Evolutionary conservation across 495 filamentous ascomycete genomes (phyloP).

Genomic region (Aspergillus saccharolyticus): DNA sequence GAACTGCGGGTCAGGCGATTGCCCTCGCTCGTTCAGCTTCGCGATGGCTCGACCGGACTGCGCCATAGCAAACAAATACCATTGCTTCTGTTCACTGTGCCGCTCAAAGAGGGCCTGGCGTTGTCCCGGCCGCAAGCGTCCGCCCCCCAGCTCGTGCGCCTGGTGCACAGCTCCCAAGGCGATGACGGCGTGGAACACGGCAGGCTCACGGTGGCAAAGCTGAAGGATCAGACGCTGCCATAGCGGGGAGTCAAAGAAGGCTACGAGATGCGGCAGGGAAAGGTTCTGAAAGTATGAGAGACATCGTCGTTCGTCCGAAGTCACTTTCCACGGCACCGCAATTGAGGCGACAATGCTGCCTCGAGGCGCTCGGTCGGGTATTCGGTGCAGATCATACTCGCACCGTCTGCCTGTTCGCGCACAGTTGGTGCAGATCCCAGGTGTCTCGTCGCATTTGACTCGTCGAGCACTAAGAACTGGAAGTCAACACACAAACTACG

Average conservation of each 20-base stretch:
- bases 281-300: conserved; percentile 9
- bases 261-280: not conserved
- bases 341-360: not conserved
- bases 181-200: conserved; percentile 18
- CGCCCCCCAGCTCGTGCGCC: conserved; percentile 7
- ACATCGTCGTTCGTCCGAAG: conserved; percentile 9
- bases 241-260: conserved; percentile 6
- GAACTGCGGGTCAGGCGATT: conserved; percentile 15
- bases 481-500: not conserved
- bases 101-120: too few species aligned
- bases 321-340: not conserved
- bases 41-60: conserved; percentile 12
- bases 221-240: conserved; percentile 3
- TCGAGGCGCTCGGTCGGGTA: not conserved
- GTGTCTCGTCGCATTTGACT: conserved; percentile 4
- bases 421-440: not conserved
- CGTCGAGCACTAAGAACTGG: not conserved
- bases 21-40: conserved; percentile 10
- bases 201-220: conserved; percentile 12
- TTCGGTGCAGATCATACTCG: conserved; percentile 3
- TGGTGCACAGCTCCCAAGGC: conserved; percentile 18
- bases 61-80: conserved; percentile 18
- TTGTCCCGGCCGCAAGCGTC: conserved; percentile 10
- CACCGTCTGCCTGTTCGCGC: not conserved
- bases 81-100: not conserved